Conservation (phyloP, 306 rosid species). For the Sindora glabra region DNA sequence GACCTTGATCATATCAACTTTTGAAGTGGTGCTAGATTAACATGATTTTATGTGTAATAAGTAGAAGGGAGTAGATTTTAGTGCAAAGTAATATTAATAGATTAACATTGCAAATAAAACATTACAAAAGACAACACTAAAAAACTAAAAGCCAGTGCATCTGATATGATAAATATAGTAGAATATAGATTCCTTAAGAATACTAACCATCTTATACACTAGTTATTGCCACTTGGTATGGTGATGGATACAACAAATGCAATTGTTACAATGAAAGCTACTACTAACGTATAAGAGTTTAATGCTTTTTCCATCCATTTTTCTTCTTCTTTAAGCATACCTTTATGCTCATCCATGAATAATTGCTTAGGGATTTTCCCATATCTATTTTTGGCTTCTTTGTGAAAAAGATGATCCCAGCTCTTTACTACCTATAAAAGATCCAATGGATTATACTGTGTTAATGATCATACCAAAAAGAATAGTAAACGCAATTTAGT, state of each 20-base stretch:
- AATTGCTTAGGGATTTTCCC: constrained; percentile 44
- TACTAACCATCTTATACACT: constrained; percentile 27
- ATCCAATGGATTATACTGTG: no score
- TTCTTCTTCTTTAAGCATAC: constrained; percentile 34
- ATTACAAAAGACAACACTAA: constrained; percentile 40
- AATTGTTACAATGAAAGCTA: constrained; percentile 47
- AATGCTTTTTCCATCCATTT: constrained; percentile 52
- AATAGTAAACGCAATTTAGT: no score
- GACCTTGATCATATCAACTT: no score
- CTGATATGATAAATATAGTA: constrained; percentile 32
- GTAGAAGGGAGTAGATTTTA: no score
- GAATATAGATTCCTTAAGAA: constrained; percentile 18
- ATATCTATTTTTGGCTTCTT: constrained; percentile 21
- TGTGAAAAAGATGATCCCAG: constrained; percentile 25
- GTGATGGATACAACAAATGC: constrained; percentile 41
- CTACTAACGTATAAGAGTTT: constrained; percentile 42
- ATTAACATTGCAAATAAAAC: no score
- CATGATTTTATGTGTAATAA: no score
- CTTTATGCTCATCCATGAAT: constrained; percentile 40
- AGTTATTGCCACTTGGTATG: constrained; percentile 46
- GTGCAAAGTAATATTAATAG: no score
- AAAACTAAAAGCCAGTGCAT: constrained; percentile 40
- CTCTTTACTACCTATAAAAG: constrained; percentile 37
- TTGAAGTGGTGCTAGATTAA: no score
- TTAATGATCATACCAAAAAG: no score